Evolutionary conservation across 2,329 filamentous ascomycete species (phyloP).

Genomic region (Colletotrichum sp.): DNA sequence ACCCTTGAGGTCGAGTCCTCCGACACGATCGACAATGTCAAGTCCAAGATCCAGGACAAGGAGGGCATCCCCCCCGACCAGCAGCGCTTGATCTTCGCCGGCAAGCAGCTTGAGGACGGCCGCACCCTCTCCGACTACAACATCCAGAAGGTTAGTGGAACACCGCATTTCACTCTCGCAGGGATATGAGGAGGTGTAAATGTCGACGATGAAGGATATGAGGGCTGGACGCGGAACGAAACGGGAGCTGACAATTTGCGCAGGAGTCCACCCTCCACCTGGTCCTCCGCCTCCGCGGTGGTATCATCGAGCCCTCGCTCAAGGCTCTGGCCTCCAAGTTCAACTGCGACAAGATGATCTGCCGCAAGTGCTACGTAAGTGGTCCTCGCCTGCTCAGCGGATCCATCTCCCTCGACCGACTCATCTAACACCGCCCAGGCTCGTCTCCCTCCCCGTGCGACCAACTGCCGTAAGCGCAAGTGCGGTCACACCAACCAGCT

Average conservation of each 20-base stretch:
- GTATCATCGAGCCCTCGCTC: constrained; percentile 98
- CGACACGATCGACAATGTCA: constrained; percentile 99
- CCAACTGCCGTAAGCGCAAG: constrained; percentile 99
- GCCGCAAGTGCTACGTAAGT: constrained; percentile 99
- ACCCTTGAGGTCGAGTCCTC: constrained; percentile 99
- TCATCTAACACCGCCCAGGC: constrained; percentile 45
- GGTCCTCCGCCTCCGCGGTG: constrained; percentile 98
- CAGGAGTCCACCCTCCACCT: constrained; percentile 98
- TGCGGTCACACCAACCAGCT: constrained; percentile 99
- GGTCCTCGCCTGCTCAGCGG: background rate
- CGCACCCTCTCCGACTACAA: constrained; percentile 98
- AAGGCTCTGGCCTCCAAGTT: constrained; percentile 99
- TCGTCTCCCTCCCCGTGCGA: constrained; percentile 95
- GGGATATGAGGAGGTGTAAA: background rate
- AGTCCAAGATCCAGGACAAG: constrained; percentile 99
- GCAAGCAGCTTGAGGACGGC: constrained; percentile 99
- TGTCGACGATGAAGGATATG: background rate
- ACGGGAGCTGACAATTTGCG: constrained; percentile 19
- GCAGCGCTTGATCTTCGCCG: constrained; percentile 98
- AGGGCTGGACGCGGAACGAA: background rate
- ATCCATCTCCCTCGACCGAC: background rate
- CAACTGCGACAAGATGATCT: constrained; percentile 99
- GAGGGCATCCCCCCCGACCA: constrained; percentile 98
- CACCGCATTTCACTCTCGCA: background rate
- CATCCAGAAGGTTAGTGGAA: constrained; percentile 89